A percentile compares a stretch with the other conserved stretches of the same genome.
Conservation (phyloP, 768 basidiomycete species). For the Gymnopilus junonius region DNA sequence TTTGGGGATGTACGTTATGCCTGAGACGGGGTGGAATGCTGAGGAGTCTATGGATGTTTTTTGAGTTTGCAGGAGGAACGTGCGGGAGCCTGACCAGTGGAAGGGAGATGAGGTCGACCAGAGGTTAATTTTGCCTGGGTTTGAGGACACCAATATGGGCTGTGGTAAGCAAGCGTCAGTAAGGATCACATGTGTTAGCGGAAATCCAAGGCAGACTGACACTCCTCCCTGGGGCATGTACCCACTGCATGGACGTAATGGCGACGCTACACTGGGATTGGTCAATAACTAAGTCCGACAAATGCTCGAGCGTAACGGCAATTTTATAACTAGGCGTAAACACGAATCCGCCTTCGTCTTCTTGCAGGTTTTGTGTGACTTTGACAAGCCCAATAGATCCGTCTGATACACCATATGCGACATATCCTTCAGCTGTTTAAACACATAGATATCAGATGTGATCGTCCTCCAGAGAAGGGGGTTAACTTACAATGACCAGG, state of each 20-base stretch:
- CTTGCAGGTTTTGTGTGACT: slow-evolving; percentile 50
- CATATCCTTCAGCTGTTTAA: slow-evolving; percentile 55
- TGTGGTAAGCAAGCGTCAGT: slow-evolving; percentile 26
- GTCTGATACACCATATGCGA: slow-evolving; percentile 64
- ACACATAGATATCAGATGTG: too few species aligned
- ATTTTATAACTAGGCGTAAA: slow-evolving; percentile 42
- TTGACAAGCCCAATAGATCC: slow-evolving; percentile 62
- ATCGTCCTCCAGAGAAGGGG: too few species aligned
- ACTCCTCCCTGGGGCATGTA: slow-evolving; percentile 39
- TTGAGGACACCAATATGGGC: slow-evolving; percentile 62
- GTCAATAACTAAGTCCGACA: slow-evolving; percentile 25
- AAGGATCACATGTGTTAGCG: background rate
- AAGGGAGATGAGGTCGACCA: slow-evolving; percentile 44
- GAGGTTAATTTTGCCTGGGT: slow-evolving; percentile 63
- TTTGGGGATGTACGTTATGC: slow-evolving; percentile 54
- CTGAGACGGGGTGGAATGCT: slow-evolving; percentile 59
- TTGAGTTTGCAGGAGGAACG: slow-evolving; percentile 49
- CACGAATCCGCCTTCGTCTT: slow-evolving; percentile 23
- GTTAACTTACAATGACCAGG: slow-evolving; percentile 44
- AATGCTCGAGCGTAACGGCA: slow-evolving; percentile 33
- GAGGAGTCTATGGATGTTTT: slow-evolving; percentile 62
- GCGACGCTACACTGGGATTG: slow-evolving; percentile 42
- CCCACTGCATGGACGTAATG: slow-evolving; percentile 62
- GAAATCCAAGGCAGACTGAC: slow-evolving; percentile 35
- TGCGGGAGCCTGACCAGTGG: slow-evolving; percentile 55